phyloP scores from a whole-genome alignment of 305 asterid genomes.

The Solanum hybrid region DNA sequence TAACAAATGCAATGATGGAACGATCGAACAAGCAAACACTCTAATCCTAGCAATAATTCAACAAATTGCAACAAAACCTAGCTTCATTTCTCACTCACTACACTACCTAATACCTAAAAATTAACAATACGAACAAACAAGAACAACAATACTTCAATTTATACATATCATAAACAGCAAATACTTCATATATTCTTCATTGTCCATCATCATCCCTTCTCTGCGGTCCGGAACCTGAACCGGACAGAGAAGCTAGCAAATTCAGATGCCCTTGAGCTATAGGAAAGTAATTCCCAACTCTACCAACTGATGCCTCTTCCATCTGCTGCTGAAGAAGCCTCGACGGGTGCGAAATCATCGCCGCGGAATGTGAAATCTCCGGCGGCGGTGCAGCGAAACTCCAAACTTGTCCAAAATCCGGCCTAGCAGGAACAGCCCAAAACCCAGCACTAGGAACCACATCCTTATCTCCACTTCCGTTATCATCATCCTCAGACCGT shows the following conservation, averaged over 20 bases:
- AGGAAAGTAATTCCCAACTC: constrained; percentile 86
- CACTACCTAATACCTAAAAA: constrained; percentile 1
- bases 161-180: neutral
- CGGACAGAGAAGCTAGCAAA: constrained; percentile 78
- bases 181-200: constrained; percentile 18
- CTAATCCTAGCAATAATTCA: constrained; percentile 5
- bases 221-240: constrained; percentile 59
- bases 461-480: constrained; percentile 1
- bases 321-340: constrained; percentile 68
- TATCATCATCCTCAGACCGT: constrained; percentile 49
- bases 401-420: constrained; percentile 84
- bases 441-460: constrained; percentile 46
- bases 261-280: constrained; percentile 89
- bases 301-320: constrained; percentile 81
- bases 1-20: neutral
- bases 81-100: constrained; percentile 5
- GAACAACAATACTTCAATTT: neutral
- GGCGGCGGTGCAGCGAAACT: constrained; percentile 63
- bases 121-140: neutral
- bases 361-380: constrained; percentile 42
- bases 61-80: neutral
- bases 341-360: constrained; percentile 28
- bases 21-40: neutral
- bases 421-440: constrained; percentile 76
- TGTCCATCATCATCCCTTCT: constrained; percentile 55